These are phyloP conservation scores for Cytospora mali DNA, from an alignment of 2,329 filamentous ascomycete species.

Conservation along the genomic window DNA sequence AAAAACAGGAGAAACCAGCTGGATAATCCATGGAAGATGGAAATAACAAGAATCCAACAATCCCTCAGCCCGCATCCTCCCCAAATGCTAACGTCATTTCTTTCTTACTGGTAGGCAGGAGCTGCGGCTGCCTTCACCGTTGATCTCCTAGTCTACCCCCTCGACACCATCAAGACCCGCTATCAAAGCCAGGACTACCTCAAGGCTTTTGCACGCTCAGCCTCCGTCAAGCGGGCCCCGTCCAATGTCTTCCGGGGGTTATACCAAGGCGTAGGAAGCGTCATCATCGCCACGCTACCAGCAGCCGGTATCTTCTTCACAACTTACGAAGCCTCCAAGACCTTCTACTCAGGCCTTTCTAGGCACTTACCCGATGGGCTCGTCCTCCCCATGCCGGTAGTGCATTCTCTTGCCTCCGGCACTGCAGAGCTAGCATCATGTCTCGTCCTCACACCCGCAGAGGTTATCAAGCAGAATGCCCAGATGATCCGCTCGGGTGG, in stretches of 20 bases:
- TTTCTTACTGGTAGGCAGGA: slow-evolving; percentile 62
- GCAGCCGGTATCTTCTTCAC: slow-evolving; percentile 88
- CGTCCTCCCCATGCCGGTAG: slow-evolving; percentile 64
- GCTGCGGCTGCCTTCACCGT: slow-evolving; percentile 84
- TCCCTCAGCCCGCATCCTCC: neutral
- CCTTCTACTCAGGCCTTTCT: slow-evolving; percentile 55
- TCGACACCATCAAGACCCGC: slow-evolving; percentile 89
- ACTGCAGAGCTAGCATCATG: slow-evolving; percentile 83
- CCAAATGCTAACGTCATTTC: neutral
- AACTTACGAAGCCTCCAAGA: slow-evolving; percentile 80
- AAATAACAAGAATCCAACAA: neutral
- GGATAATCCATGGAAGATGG: too few species aligned
- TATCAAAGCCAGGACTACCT: slow-evolving; percentile 78
- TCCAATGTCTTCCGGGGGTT: slow-evolving; percentile 63
- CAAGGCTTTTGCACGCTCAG: slow-evolving; percentile 63
- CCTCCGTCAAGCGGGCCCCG: slow-evolving; percentile 57
- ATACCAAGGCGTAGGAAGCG: slow-evolving; percentile 85
- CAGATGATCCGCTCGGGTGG: slow-evolving; percentile 67
- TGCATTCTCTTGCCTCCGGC: slow-evolving; percentile 75
- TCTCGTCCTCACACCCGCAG: slow-evolving; percentile 82
- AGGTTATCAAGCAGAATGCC: slow-evolving; percentile 92
- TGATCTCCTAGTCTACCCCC: slow-evolving; percentile 81
- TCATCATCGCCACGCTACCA: slow-evolving; percentile 86
- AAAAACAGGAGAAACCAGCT: too few species aligned
- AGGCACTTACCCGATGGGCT: slow-evolving; percentile 32